These are phyloP conservation scores for Yarrowia hollandica DNA, from an alignment of 805 yeast species.

Conservation along the genomic window DNA sequence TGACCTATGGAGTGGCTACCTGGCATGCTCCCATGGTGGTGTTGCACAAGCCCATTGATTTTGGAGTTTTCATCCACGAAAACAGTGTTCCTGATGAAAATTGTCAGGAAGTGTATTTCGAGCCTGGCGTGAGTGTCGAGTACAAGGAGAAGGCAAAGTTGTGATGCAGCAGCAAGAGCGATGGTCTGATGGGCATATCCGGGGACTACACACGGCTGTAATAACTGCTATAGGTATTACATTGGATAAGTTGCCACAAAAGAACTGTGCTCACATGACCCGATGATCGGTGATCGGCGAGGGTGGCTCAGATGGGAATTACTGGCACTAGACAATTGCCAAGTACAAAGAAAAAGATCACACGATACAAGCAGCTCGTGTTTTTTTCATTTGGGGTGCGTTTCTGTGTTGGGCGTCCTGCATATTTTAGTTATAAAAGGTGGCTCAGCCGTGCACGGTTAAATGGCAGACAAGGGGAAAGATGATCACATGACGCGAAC, in stretches of 20 bases:
- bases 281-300: too few species aligned
- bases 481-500: not conserved
- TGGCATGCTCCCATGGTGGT: constrained; percentile 99
- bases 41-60: constrained; percentile 65
- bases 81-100: constrained; percentile 78
- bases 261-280: too few species aligned
- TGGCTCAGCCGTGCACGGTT: not conserved
- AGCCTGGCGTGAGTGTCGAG: constrained; percentile 1
- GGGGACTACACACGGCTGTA: too few species aligned
- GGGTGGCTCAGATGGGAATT: too few species aligned
- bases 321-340: too few species aligned
- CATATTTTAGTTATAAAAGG: not conserved
- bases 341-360: too few species aligned
- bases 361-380: too few species aligned
- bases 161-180: not conserved
- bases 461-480: not conserved
- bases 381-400: too few species aligned
- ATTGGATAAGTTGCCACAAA: too few species aligned
- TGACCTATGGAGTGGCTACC: constrained; percentile 78
- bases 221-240: too few species aligned
- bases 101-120: constrained; percentile 74
- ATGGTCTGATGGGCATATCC: too few species aligned
- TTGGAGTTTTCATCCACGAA: constrained; percentile 86
- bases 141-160: constrained; percentile 5
- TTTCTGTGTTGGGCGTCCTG: too few species aligned